Evolutionary conservation across 2,329 filamentous ascomycete species (phyloP).

Genomic region (Claviceps sp.): DNA sequence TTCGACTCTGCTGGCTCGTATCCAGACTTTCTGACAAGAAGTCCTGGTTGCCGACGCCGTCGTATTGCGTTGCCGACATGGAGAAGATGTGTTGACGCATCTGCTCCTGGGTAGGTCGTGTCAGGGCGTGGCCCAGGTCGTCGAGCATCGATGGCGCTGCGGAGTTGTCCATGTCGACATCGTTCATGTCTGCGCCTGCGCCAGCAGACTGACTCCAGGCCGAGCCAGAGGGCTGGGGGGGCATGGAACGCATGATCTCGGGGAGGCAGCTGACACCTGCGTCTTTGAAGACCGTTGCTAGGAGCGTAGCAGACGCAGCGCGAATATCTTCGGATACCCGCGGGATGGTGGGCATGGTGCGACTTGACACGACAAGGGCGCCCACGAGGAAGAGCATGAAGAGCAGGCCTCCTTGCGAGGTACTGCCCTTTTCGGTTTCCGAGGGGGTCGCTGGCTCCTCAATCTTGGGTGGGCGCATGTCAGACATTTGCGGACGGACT

Average conservation of each 20-base stretch:
- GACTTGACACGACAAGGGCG: slow-evolving; percentile 87
- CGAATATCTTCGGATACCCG: slow-evolving; percentile 70
- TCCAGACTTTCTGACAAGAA: slow-evolving; percentile 46
- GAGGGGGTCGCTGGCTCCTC: slow-evolving; percentile 19
- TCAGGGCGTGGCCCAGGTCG: slow-evolving; percentile 54
- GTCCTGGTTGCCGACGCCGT: slow-evolving; percentile 54
- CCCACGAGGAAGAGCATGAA: slow-evolving; percentile 95
- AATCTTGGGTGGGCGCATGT: slow-evolving; percentile 40
- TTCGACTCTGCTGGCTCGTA: slow-evolving; percentile 46
- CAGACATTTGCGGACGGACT: slow-evolving; percentile 42
- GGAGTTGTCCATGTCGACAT: slow-evolving; percentile 21
- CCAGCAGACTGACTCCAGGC: slow-evolving; percentile 28
- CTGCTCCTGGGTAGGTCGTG: slow-evolving; percentile 69
- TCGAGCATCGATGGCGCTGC: slow-evolving; percentile 46
- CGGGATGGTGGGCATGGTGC: slow-evolving; percentile 57
- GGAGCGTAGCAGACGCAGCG: slow-evolving; percentile 60
- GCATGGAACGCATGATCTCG: slow-evolving; percentile 29
- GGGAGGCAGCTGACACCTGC: slow-evolving; percentile 43
- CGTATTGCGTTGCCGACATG: slow-evolving; percentile 77
- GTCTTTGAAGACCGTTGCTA: slow-evolving; percentile 73
- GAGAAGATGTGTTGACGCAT: slow-evolving; percentile 80
- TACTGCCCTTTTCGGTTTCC: slow-evolving; percentile 43
- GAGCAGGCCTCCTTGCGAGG: slow-evolving; percentile 69
- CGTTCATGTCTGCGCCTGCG: slow-evolving; percentile 32
- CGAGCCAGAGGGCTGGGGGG: slow-evolving; percentile 38